Evolutionary conservation across 495 filamentous ascomycete genomes (phyloP).

Genomic region (Staphylotrichum tortipilum): DNA sequence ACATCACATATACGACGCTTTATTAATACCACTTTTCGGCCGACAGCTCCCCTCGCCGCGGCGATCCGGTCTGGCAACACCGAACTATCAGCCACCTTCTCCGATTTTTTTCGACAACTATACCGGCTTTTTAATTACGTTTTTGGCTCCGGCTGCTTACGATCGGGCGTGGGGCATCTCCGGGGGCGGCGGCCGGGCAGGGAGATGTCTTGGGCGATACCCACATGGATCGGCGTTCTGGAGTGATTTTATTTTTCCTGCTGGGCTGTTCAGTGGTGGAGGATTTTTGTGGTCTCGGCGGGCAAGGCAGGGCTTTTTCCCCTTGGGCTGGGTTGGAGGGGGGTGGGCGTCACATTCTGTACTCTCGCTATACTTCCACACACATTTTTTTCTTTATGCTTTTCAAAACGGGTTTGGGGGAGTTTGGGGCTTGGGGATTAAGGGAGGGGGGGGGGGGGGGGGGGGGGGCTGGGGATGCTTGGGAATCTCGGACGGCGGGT

Average conservation of each 20-base stretch:
- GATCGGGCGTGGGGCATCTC: constrained; percentile 3
- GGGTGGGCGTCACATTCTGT: constrained; percentile 11
- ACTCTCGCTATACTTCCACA: constrained; percentile 15
- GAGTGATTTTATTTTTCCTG: too few relatives aligned
- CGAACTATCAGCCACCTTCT: too few relatives aligned
- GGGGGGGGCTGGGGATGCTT: neutral
- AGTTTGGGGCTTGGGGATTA: constrained; percentile 1
- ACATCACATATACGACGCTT: constrained; percentile 11
- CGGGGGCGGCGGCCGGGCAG: constrained; percentile 1
- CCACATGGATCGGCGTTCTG: constrained; percentile 23
- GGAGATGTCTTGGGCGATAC: constrained; percentile 14
- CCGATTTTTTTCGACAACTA: too few relatives aligned
- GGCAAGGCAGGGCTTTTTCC: neutral
- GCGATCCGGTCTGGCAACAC: too few relatives aligned
- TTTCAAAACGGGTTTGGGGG: constrained; percentile 8
- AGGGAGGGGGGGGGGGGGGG: neutral
- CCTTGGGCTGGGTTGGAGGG: neutral
- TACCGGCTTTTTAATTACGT: constrained; percentile 10
- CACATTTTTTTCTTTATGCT: neutral
- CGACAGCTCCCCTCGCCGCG: too few relatives aligned
- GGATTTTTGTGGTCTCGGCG: too few relatives aligned
- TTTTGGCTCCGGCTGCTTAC: neutral
- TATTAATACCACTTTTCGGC: constrained; percentile 16
- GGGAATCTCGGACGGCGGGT: constrained; percentile 3
- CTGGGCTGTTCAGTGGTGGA: constrained; percentile 3